phyloP scores from a whole-genome alignment of 768 basidiomycete species.

The Hericium coralloides region DNA sequence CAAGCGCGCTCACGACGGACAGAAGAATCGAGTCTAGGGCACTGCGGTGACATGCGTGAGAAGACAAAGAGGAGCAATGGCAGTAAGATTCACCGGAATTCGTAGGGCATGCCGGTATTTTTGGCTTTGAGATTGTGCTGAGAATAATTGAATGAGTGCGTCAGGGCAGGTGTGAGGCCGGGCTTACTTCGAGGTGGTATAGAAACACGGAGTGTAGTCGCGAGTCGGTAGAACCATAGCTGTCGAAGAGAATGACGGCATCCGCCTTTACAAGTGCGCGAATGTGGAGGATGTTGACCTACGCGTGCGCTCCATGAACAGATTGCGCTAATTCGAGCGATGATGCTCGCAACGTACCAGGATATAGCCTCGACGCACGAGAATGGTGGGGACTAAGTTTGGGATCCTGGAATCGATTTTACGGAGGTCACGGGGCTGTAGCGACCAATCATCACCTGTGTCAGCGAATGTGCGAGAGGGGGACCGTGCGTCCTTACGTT shows the following conservation, averaged over 20 bases:
- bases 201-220: conserved; percentile 80
- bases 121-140: conserved; percentile 82
- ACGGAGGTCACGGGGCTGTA: conserved; percentile 86
- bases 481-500: conserved; percentile 53
- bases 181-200: conserved; percentile 72
- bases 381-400: conserved; percentile 90
- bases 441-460: conserved; percentile 11
- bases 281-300: conserved; percentile 93
- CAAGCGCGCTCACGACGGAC: conserved; percentile 85
- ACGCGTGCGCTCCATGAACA: conserved; percentile 7
- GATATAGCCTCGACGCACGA: conserved; percentile 81
- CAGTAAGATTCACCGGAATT: conserved; percentile 57
- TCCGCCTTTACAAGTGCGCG: conserved; percentile 92
- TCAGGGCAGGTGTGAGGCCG: conserved; percentile 9
- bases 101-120: conserved; percentile 66
- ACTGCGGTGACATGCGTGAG: conserved; percentile 30
- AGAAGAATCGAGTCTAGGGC: conserved; percentile 90
- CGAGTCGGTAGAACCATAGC: conserved; percentile 82
- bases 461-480: neutral
- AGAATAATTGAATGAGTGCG: neutral
- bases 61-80: conserved; percentile 14
- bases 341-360: conserved; percentile 42
- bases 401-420: conserved; percentile 94
- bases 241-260: conserved; percentile 85
- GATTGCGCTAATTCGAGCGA: neutral